A percentile compares a stretch with the other conserved stretches of the same genome.
phyloP scores from a whole-genome alignment of 2,329 filamentous ascomycete species.

The Sarocladium oryzae region DNA sequence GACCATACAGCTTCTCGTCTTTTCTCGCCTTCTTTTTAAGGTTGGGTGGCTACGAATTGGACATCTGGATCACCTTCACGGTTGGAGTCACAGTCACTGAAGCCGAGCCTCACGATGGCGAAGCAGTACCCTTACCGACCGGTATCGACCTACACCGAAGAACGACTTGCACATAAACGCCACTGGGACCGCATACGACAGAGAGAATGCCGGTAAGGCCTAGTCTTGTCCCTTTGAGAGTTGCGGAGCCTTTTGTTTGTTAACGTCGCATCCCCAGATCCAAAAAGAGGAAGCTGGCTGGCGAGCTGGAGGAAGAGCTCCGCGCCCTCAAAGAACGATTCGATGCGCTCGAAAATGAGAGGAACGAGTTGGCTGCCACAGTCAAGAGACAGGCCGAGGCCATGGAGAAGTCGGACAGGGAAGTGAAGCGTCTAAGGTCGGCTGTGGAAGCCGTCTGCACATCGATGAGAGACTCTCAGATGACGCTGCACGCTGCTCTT shows the following conservation, averaged over 20 bases:
- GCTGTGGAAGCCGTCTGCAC: not conserved
- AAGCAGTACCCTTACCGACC: conserved; percentile 5
- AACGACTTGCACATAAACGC: not conserved
- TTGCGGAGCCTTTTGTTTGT: not conserved
- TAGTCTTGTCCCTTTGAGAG: not conserved
- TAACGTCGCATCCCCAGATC: not conserved
- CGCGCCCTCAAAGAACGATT: not conserved
- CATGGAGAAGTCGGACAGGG: conserved; percentile 1
- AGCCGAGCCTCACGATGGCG: not conserved
- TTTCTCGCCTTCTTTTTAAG: no score
- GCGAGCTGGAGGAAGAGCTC: conserved; percentile 1
- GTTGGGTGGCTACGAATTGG: no score
- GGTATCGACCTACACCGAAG: conserved; percentile 1
- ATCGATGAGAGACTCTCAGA: not conserved
- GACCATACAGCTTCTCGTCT: no score
- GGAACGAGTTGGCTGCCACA: not conserved
- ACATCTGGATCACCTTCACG: no score
- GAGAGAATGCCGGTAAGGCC: conserved; percentile 5
- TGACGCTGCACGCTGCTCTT: not conserved
- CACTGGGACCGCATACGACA: conserved; percentile 7
- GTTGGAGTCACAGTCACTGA: no score
- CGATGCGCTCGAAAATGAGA: not conserved
- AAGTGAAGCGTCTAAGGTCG: not conserved
- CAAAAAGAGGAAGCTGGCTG: conserved; percentile 1
- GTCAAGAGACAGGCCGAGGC: not conserved